phyloP scores from a whole-genome alignment of 2,329 filamentous ascomycete species.

The Scedosporium dehoogii region DNA sequence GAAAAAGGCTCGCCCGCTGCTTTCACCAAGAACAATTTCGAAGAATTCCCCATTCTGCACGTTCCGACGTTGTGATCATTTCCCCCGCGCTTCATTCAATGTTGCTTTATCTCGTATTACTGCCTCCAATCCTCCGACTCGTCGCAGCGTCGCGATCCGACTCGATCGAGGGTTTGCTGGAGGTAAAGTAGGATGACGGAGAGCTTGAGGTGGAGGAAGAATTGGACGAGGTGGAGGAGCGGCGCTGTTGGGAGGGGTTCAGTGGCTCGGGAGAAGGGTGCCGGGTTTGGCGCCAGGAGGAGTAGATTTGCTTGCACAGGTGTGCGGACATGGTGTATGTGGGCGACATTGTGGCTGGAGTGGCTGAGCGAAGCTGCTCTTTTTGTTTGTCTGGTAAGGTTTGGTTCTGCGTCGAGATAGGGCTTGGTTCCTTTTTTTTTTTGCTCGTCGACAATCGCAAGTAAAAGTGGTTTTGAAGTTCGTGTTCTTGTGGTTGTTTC shows the following conservation, averaged over 20 bases:
- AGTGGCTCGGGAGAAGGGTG: slow-evolving; percentile 26
- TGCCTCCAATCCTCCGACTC: neutral
- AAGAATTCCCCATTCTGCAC: neutral
- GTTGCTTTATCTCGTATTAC: slow-evolving; percentile 8
- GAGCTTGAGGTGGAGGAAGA: neutral
- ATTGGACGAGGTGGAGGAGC: slow-evolving; percentile 19
- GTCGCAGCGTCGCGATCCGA: neutral
- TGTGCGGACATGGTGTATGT: slow-evolving; percentile 54
- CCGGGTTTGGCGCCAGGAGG: slow-evolving; percentile 45
- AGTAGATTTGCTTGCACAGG: slow-evolving; percentile 49
- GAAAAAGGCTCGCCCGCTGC: neutral
- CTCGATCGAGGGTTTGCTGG: neutral
- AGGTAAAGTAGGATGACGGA: neutral
- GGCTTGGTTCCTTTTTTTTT: neutral
- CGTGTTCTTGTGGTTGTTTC: too few relatives aligned
- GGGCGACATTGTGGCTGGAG: slow-evolving; percentile 35
- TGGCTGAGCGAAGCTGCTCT: neutral
- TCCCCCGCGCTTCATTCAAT: slow-evolving; percentile 9
- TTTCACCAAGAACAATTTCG: slow-evolving; percentile 3
- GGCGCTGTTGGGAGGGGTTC: neutral
- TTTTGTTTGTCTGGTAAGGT: neutral
- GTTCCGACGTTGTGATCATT: too few relatives aligned
- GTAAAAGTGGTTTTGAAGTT: too few relatives aligned
- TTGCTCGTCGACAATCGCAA: neutral
- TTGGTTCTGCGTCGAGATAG: neutral